These are phyloP conservation scores for Entoloma clypeatum DNA, from an alignment of 1,284 basidiomycete species.

Conservation along the genomic window DNA sequence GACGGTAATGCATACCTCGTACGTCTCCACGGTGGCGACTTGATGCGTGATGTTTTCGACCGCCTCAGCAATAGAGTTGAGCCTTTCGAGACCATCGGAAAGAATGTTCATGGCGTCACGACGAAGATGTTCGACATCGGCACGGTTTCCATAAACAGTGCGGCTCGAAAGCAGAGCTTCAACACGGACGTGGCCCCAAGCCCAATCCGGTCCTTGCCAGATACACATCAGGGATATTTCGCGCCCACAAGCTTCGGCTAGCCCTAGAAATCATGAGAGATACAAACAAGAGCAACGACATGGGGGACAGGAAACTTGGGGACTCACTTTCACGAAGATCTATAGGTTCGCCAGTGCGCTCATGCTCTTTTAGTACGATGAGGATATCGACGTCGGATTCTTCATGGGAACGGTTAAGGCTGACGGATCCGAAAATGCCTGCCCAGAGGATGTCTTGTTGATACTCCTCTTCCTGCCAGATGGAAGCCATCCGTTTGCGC, in stretches of 20 bases:
- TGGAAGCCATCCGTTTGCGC: constrained; percentile 2
- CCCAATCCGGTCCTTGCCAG: constrained; percentile 17
- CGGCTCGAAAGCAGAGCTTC: constrained; percentile 17
- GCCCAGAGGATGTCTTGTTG: constrained; percentile 12
- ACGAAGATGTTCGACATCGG: constrained; percentile 16
- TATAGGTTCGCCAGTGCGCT: constrained; percentile 13
- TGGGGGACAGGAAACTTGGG: not conserved
- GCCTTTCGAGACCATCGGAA: not conserved
- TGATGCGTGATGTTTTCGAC: not conserved
- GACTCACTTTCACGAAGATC: constrained; percentile 16
- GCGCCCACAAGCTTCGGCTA: constrained; percentile 13
- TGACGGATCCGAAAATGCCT: constrained; percentile 17
- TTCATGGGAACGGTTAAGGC: constrained; percentile 12
- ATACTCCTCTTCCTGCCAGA: constrained; percentile 10
- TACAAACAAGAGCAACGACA: too few relatives aligned
- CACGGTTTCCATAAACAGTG: constrained; percentile 13
- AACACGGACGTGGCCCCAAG: constrained; percentile 16
- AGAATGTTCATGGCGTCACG: constrained; percentile 11
- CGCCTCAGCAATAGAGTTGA: not conserved
- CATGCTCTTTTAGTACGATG: constrained; percentile 16
- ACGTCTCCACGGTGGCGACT: not conserved
- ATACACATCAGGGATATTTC: constrained; percentile 17
- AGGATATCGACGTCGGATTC: constrained; percentile 18
- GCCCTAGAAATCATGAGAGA: constrained; percentile 11
- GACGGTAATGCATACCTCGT: too few relatives aligned